Base-by-base conservation (phyloP, 176 grass and related monocot genomes). In the Thinopyrum elongatum region DNA sequence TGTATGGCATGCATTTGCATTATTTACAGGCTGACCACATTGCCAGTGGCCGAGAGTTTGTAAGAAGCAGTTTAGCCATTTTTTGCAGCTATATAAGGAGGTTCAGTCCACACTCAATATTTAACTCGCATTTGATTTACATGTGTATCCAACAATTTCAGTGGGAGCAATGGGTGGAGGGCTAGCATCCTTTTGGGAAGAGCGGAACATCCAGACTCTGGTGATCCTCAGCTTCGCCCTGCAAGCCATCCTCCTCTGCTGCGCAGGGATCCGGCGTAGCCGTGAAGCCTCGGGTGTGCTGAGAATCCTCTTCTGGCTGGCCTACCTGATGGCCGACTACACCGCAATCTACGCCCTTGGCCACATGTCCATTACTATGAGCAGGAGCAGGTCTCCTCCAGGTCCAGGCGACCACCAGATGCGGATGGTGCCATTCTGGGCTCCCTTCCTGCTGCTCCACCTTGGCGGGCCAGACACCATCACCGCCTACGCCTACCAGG, bases 401-500 rank as follows among this genome's bases (percentile, higher is more conserved):
- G 3, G 39, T 39, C 19, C 69, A 6, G 6, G 16, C 10, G 59
- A 65, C 31, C 22, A 70, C 31, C 33, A 74, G 70, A 2, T 89
- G 31, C 19, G 25, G 70, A 8, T 89, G 31, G 25, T 72, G 7
- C 73, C 63, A 16, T 83, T 86, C 30, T 87, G 84, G 84, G 46
- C 90, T 1, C 90, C 90, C 0, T 91, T 91, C 76, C 82, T 91
- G 30, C 16, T 91, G 14, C 59, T 91, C 2, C 90, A 91, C 47
- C 90, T 91, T 19, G 90, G 86, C 2, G 90, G 90, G 4, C 90
- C 67, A 2, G 90, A 91, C 46, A 85, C 85, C 65, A 91, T 91
- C 58, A 88, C 90, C 9, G 75, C 90, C 31, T 88, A 81, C 39
- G 83, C 86, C 8, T 28, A 88, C 28, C 2, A 88, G 72, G 90